Conservation (phyloP, 1,284 basidiomycete genomes). For the Microbotryum intermedium region DNA sequence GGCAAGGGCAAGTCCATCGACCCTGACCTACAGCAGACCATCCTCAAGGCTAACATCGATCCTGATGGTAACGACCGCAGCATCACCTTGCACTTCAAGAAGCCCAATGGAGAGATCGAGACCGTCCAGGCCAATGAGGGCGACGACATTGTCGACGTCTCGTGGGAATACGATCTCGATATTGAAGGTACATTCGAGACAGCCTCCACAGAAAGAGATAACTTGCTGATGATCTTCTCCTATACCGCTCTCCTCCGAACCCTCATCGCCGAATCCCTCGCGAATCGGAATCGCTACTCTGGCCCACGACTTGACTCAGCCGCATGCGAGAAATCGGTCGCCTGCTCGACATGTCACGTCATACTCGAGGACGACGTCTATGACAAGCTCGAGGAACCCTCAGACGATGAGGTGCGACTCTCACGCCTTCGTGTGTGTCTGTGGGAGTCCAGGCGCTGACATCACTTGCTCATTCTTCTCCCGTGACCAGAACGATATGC, state of each 20-base stretch:
- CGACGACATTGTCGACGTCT: slow-evolving; percentile 81
- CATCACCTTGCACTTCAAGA: slow-evolving; percentile 80
- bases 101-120: slow-evolving; percentile 72
- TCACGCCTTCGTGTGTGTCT: slow-evolving; percentile 2
- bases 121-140: slow-evolving; percentile 89
- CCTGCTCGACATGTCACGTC: slow-evolving; percentile 96
- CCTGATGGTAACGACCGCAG: slow-evolving; percentile 42
- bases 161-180: slow-evolving; percentile 94
- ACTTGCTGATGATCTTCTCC: too few species aligned
- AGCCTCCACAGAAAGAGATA: too few species aligned
- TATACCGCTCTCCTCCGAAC: too few species aligned
- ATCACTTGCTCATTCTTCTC: background rate
- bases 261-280: background rate
- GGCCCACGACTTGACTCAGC: too few species aligned
- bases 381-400: slow-evolving; percentile 78
- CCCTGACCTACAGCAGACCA: background rate
- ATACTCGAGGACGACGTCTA: slow-evolving; percentile 76
- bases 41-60: background rate
- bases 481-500: slow-evolving; percentile 60
- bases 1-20: slow-evolving; percentile 52
- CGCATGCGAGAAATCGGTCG: slow-evolving; percentile 85
- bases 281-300: too few species aligned
- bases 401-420: slow-evolving; percentile 73
- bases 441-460: background rate
- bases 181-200: slow-evolving; percentile 79